A percentile compares a stretch with the other conserved stretches of the same genome.
phyloP scores from a whole-genome alignment of 371 early-diverging fungal genomes.

The Lichtheimia ornata region DNA sequence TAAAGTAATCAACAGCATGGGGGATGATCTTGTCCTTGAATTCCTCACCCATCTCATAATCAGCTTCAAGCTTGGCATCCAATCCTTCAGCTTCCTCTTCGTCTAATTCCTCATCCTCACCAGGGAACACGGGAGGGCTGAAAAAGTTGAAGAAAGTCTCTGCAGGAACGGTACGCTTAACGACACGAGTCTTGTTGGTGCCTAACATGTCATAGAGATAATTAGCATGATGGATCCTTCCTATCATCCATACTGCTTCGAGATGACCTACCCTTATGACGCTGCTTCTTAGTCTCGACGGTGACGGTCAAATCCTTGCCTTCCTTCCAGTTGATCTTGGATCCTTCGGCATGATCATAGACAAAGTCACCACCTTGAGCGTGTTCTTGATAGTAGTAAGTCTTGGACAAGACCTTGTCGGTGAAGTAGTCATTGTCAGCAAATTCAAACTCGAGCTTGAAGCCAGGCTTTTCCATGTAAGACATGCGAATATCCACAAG shows the following conservation, averaged over 20 bases:
- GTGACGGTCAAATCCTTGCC: constrained; percentile 92
- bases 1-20: constrained; percentile 97
- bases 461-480: constrained; percentile 88
- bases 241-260: too few species aligned
- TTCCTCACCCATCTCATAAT: constrained; percentile 87
- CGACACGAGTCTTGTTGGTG: constrained; percentile 96
- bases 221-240: too few species aligned
- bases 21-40: constrained; percentile 96
- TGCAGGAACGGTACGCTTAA: constrained; percentile 92
- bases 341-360: constrained; percentile 91
- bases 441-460: constrained; percentile 92
- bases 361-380: constrained; percentile 77
- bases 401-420: constrained; percentile 86
- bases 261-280: constrained; percentile 83
- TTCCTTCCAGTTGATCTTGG: constrained; percentile 92
- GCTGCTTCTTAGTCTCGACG: constrained; percentile 95
- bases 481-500: constrained; percentile 83
- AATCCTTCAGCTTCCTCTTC: constrained; percentile 79
- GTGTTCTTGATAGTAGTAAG: constrained; percentile 85
- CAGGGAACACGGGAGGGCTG: constrained; percentile 77
- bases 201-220: constrained; percentile 21
- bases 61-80: constrained; percentile 84
- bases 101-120: constrained; percentile 71
- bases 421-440: constrained; percentile 86
- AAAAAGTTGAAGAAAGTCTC: constrained; percentile 97